These are phyloP conservation scores for Sporothrix sp. DNA, from an alignment of 2,329 filamentous ascomycete species.

Conservation along the genomic window DNA sequence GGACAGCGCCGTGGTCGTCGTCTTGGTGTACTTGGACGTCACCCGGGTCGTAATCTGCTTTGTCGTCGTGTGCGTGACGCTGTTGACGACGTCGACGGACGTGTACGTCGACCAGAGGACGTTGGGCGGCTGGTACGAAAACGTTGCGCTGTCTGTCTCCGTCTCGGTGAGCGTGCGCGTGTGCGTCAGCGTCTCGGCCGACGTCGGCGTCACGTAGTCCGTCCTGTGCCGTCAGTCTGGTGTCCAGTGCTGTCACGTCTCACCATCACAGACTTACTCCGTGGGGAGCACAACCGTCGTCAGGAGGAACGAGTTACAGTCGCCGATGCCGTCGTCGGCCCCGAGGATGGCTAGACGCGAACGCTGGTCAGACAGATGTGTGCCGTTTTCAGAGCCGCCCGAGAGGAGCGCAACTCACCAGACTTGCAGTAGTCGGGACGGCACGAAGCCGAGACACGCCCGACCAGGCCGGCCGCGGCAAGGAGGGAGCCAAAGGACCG, in stretches of 20 bases:
- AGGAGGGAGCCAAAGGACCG: constrained; percentile 1
- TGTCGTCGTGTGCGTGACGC: constrained; percentile 5
- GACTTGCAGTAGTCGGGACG: neutral
- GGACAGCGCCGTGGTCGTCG: neutral
- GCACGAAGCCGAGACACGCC: neutral
- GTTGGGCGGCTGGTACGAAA: constrained; percentile 5
- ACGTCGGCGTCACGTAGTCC: neutral
- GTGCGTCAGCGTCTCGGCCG: neutral
- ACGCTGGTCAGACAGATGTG: neutral
- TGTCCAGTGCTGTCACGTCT: too few species aligned
- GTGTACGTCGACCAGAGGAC: constrained; percentile 9
- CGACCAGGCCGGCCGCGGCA: neutral
- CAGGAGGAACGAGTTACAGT: constrained; percentile 6
- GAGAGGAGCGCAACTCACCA: neutral
- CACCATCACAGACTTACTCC: neutral
- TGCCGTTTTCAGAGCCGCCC: too few species aligned
- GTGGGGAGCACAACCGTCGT: constrained; percentile 3
- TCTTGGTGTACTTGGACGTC: neutral
- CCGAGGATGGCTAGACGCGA: neutral
- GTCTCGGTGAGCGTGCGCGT: constrained; percentile 5
- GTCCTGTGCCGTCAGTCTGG: too few species aligned
- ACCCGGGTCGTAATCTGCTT: neutral
- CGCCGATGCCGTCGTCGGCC: neutral
- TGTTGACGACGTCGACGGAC: constrained; percentile 3
- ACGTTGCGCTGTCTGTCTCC: neutral